phyloP scores from a whole-genome alignment of 2,329 filamentous ascomycete genomes.

The Coniella lustricola region DNA sequence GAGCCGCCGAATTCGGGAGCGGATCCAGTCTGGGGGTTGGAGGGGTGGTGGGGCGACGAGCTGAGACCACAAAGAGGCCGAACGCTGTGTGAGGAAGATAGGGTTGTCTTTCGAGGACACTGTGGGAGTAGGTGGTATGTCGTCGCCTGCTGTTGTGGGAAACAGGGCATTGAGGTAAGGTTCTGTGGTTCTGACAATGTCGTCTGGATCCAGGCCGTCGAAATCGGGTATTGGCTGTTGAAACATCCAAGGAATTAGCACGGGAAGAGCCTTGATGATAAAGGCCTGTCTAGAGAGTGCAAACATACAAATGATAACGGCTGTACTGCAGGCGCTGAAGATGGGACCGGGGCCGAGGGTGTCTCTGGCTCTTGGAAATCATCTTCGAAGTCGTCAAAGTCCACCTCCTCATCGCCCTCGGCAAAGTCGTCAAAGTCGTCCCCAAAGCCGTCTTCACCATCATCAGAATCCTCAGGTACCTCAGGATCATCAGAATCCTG shows the following conservation, averaged over 20 bases:
- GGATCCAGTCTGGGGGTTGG: slow-evolving; percentile 95
- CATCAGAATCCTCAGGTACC: slow-evolving; percentile 8
- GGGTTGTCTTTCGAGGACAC: slow-evolving; percentile 49
- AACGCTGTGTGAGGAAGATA: slow-evolving; percentile 78
- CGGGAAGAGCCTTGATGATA: neutral
- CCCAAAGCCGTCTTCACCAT: slow-evolving; percentile 38
- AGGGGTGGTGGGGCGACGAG: slow-evolving; percentile 90
- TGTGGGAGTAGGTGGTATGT: slow-evolving; percentile 43
- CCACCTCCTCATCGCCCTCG: slow-evolving; percentile 47
- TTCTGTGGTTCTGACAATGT: slow-evolving; percentile 53
- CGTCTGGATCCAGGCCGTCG: slow-evolving; percentile 52
- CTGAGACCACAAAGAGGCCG: slow-evolving; percentile 90
- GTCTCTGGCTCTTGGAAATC: slow-evolving; percentile 56
- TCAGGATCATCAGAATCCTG: no score
- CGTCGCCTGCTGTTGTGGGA: slow-evolving; percentile 42
- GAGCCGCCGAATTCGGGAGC: slow-evolving; percentile 85
- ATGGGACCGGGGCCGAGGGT: slow-evolving; percentile 34
- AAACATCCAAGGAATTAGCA: slow-evolving; percentile 15
- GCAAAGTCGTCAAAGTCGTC: slow-evolving; percentile 59
- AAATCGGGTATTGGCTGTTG: slow-evolving; percentile 61
- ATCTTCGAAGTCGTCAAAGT: slow-evolving; percentile 67
- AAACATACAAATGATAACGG: slow-evolving; percentile 24
- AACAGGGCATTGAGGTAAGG: slow-evolving; percentile 64
- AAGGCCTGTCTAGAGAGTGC: neutral
- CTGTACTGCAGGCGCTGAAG: slow-evolving; percentile 21